Evolutionary conservation across 1,284 basidiomycete species (phyloP).

Genomic region (Ustilago cynodontis): DNA sequence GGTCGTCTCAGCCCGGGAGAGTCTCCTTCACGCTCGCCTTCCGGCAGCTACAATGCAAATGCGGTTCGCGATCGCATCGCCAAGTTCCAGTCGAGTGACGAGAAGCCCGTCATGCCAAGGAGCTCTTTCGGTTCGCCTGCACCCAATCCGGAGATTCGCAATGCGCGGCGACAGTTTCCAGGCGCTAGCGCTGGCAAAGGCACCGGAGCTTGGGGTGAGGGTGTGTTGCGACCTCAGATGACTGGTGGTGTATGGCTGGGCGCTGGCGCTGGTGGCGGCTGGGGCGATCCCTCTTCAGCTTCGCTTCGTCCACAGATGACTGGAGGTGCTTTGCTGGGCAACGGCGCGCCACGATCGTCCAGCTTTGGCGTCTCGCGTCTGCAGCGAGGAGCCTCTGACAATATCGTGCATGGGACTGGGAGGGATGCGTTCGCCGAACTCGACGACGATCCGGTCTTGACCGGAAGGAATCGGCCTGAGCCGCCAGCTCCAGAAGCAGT

Average conservation of each 20-base stretch:
- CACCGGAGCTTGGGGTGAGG: slow-evolving; percentile 58
- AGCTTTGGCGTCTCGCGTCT: slow-evolving; percentile 27
- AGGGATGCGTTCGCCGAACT: slow-evolving; percentile 62
- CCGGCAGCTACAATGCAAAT: slow-evolving; percentile 28
- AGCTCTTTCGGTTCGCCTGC: slow-evolving; percentile 63
- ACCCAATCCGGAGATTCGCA: slow-evolving; percentile 55
- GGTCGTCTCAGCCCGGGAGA: slow-evolving; percentile 48
- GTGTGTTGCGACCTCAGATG: slow-evolving; percentile 61
- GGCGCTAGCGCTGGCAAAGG: slow-evolving; percentile 52
- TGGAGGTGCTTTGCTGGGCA: slow-evolving; percentile 49
- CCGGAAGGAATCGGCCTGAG: slow-evolving; percentile 41
- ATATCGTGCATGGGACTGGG: slow-evolving; percentile 38
- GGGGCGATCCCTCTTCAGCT: slow-evolving; percentile 43
- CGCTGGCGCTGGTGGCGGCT: slow-evolving; percentile 44
- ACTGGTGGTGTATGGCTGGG: slow-evolving; percentile 64
- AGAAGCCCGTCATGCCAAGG: slow-evolving; percentile 58
- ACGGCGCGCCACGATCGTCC: slow-evolving; percentile 33
- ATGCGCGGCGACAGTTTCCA: slow-evolving; percentile 48
- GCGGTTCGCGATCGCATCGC: slow-evolving; percentile 62
- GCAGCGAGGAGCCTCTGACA: slow-evolving; percentile 45
- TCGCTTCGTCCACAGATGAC: slow-evolving; percentile 61
- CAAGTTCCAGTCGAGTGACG: slow-evolving; percentile 57
- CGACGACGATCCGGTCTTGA: slow-evolving; percentile 52
- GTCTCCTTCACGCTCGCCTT: slow-evolving; percentile 40
- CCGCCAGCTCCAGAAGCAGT: slow-evolving; percentile 3